Evolutionary conservation across 495 filamentous ascomycete species (phyloP), one percentile per base, ranked within the genome.

Genomic region (Friedmanniomyces endolithicus): DNA sequence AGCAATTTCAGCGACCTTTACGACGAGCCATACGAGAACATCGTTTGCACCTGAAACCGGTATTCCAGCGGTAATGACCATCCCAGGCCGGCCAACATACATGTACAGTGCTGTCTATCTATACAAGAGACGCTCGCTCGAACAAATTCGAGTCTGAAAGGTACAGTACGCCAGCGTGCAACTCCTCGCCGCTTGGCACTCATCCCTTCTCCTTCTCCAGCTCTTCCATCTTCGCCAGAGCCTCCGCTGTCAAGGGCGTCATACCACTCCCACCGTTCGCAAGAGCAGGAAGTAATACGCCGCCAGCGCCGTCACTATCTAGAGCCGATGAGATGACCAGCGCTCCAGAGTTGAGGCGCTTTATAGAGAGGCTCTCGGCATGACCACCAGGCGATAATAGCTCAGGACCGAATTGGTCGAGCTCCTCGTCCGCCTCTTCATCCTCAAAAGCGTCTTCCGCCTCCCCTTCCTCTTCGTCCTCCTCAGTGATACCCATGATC

Each of bases 401-500:
- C 23, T 53, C 57, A 0, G 65, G 63, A 41, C 64, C 64, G 52
- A 73, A 66, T 39, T 68, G 70, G 47, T 67, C 63, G 41, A 68
- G 60, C 40, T 71, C 67, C 46, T 41, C 37, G 27, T 72, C 71
- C 24, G 67, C 68, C 29, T 67, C 70, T 54, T 69, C 66, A 20
- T 61, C 55, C 43, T 63, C 62, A 3, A 58, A 57, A 19, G 52
- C 60, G 4, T 20, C 31, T 23, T 50, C 50, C 4, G 2, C 14
- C 8, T 53, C 52, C 34, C 24, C 49, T 67, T 68, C 41, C 69
- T 75, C 56, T 81, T 83, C 74, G 19, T 77, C 82, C 50, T 88
- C 85, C 56, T 86, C 80, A 31, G 94, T 87, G 65, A 86, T 88
- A 62, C 94, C 89, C 60, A 89, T 85, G 53, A 94, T 94, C 34